These are phyloP conservation scores for Neoconidiobolus thromboides DNA, from an alignment of 371 early-diverging fungal genomes.

Conservation along the genomic window DNA sequence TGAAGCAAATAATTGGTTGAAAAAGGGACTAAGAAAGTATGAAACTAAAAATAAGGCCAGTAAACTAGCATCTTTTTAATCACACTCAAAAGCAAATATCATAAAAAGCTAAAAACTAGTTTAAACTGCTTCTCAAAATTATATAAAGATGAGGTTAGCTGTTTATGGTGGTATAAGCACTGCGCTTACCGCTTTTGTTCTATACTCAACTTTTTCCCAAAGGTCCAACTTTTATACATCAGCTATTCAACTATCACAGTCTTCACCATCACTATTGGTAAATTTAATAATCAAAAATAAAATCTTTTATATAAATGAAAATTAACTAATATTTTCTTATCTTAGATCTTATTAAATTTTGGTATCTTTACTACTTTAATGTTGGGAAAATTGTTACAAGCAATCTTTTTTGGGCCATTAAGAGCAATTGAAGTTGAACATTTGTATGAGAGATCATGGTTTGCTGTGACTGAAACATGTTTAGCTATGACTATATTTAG, in stretches of 20 bases:
- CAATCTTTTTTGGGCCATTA: slow-evolving; percentile 76
- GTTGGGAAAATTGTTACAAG: slow-evolving; percentile 48
- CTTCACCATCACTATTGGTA: slow-evolving; percentile 15
- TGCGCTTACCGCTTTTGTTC: background rate
- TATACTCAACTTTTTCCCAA: background rate
- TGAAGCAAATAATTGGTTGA: too few relatives aligned
- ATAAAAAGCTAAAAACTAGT: too few relatives aligned
- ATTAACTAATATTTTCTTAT: too few relatives aligned
- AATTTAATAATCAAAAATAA: background rate
- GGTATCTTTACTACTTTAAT: slow-evolving; percentile 55
- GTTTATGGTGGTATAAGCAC: slow-evolving; percentile 1
- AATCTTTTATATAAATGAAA: background rate
- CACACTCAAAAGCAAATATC: too few relatives aligned
- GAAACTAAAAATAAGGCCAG: too few relatives aligned
- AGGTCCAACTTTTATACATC: slow-evolving; percentile 15
- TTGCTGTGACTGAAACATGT: slow-evolving; percentile 86
- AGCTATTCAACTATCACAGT: slow-evolving; percentile 21
- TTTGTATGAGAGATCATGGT: slow-evolving; percentile 88
- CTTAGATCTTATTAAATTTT: slow-evolving; percentile 59
- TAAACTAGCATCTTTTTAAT: too few relatives aligned
- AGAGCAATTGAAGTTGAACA: slow-evolving; percentile 86
- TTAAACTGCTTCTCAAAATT: too few relatives aligned
- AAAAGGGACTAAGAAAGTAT: too few relatives aligned
- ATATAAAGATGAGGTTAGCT: background rate
- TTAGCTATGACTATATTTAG: slow-evolving; percentile 90